These are phyloP conservation scores for Boletus speciosus DNA, from an alignment of 768 basidiomycete species.

Conservation along the genomic window DNA sequence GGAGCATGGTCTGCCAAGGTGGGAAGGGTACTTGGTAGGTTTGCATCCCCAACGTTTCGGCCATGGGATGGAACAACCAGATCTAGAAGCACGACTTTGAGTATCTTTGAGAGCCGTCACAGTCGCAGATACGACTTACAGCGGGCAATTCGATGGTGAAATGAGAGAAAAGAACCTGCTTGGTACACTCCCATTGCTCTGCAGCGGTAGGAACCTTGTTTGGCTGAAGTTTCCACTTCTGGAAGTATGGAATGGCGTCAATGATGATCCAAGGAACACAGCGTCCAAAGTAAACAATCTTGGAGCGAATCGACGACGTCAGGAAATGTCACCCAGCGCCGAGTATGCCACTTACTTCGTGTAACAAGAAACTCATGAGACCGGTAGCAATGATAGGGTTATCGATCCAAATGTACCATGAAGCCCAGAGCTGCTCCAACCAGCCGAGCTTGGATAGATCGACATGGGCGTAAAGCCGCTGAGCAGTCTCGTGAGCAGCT, in stretches of 20 bases:
- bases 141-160: conserved; percentile 93
- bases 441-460: conserved; percentile 61
- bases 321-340: neutral
- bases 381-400: conserved; percentile 94
- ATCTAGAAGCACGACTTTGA: conserved; percentile 48
- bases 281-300: conserved; percentile 97
- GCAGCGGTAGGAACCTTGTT: conserved; percentile 71
- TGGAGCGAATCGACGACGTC: neutral
- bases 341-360: conserved; percentile 65
- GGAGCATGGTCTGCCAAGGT: conserved; percentile 57
- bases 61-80: conserved; percentile 88
- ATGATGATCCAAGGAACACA: conserved; percentile 94
- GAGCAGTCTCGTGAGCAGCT: conserved; percentile 29
- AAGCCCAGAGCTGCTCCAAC: conserved; percentile 78
- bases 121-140: conserved; percentile 40
- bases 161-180: conserved; percentile 89
- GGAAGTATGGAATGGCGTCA: conserved; percentile 91
- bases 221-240: conserved; percentile 90
- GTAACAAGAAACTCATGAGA: conserved; percentile 85
- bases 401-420: conserved; percentile 83
- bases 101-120: neutral
- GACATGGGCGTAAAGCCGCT: conserved; percentile 51
- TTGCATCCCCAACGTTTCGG: conserved; percentile 81
- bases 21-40: conserved; percentile 96
- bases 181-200: conserved; percentile 96